Evolutionary conservation across 176 grass and related monocot species (phyloP).

Genomic region (Poa pratensis): DNA sequence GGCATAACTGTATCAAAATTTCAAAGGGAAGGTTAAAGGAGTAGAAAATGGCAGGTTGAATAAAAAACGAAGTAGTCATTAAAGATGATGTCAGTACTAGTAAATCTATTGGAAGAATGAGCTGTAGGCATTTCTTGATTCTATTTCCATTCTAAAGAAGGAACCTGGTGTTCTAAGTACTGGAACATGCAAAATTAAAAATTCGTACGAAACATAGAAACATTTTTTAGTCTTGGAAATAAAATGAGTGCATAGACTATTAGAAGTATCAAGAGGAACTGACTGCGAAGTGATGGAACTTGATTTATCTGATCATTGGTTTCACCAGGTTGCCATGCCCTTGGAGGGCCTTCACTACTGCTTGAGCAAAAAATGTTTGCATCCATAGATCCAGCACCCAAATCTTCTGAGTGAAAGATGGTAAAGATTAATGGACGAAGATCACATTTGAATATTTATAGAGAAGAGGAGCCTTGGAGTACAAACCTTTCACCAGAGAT

Average conservation of each 20-base stretch:
- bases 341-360: slow-evolving; percentile 61
- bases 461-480: slow-evolving; percentile 20
- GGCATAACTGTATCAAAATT: slow-evolving; percentile 76
- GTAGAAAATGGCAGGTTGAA: slow-evolving; percentile 20
- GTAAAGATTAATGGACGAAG: slow-evolving; percentile 40
- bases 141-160: not conserved
- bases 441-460: slow-evolving; percentile 22
- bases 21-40: slow-evolving; percentile 8
- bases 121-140: slow-evolving; percentile 7
- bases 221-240: slow-evolving; percentile 11
- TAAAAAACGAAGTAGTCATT: slow-evolving; percentile 21
- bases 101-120: slow-evolving; percentile 27
- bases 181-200: slow-evolving; percentile 15
- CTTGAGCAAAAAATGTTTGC: slow-evolving; percentile 78
- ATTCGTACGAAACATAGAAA: not conserved
- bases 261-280: slow-evolving; percentile 56
- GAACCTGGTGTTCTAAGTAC: not conserved
- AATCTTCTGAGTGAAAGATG: slow-evolving; percentile 62
- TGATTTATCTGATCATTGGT: slow-evolving; percentile 74
- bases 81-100: not conserved
- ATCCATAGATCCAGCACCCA: slow-evolving; percentile 44
- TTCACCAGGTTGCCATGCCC: slow-evolving; percentile 57
- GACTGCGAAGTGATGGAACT: slow-evolving; percentile 64
- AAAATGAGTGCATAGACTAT: slow-evolving; percentile 2
- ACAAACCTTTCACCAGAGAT: slow-evolving; percentile 65